phyloP scores from a whole-genome alignment of 2,329 filamentous ascomycete species.

The Colletotrichum tropicicola region DNA sequence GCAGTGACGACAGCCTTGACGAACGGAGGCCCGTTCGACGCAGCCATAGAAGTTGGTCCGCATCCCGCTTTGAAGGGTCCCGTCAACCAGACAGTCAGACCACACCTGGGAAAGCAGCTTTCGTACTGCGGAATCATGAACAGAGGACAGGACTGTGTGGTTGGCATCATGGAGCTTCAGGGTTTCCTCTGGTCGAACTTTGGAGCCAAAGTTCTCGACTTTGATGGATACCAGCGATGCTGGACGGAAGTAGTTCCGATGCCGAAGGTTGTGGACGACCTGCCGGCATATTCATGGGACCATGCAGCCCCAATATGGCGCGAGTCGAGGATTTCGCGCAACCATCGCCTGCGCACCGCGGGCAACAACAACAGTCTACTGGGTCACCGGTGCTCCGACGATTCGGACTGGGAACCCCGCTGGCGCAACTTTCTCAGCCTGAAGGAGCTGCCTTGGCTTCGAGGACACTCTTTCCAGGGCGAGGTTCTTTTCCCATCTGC shows the following conservation, averaged over 20 bases:
- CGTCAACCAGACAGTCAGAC: constrained; percentile 1
- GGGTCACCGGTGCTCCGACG: background rate
- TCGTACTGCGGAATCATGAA: constrained; percentile 3
- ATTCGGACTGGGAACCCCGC: background rate
- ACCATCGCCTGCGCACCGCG: constrained; percentile 20
- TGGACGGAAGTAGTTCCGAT: background rate
- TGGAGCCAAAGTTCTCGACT: background rate
- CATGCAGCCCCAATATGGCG: constrained; percentile 12
- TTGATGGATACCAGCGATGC: background rate
- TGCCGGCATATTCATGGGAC: constrained; percentile 32
- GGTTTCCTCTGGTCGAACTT: background rate
- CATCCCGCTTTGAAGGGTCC: constrained; percentile 7
- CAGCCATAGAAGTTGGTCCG: constrained; percentile 6
- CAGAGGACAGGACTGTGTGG: background rate
- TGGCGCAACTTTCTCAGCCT: constrained; percentile 32
- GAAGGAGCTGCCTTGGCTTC: constrained; percentile 51
- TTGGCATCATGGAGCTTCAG: background rate
- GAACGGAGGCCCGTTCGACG: constrained; percentile 30
- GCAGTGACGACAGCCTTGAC: background rate
- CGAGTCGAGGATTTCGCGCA: constrained; percentile 1
- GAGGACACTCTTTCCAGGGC: constrained; percentile 56
- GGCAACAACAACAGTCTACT: constrained; percentile 13
- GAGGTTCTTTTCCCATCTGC: constrained; percentile 49
- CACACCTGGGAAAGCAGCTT: background rate
- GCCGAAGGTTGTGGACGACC: constrained; percentile 30